Conservation (phyloP, 495 filamentous ascomycete genomes). For the Copromyces sp. region DNA sequence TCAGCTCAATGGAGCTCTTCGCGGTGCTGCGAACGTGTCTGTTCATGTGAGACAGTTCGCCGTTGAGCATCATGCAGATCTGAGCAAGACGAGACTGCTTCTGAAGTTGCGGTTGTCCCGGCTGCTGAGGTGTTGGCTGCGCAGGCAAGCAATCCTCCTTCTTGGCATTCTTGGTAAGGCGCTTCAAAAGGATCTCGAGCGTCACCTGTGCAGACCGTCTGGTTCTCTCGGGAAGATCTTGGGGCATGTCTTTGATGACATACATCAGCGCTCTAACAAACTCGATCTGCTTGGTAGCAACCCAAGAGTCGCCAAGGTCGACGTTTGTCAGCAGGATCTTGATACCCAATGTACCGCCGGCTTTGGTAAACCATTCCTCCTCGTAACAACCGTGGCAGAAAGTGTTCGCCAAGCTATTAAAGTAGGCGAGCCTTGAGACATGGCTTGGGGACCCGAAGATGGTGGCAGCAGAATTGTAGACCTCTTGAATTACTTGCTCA, state of each 20-base stretch:
- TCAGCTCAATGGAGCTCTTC: conserved; percentile 66
- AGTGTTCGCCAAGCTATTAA: conserved; percentile 62
- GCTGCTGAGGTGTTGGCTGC: conserved; percentile 19
- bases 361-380: conserved; percentile 96
- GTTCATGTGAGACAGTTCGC: conserved; percentile 88
- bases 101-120: conserved; percentile 24
- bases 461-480: conserved; percentile 64
- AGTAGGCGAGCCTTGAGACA: conserved; percentile 67
- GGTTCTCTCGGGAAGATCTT: conserved; percentile 81
- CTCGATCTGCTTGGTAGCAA: conserved; percentile 68
- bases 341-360: conserved; percentile 83
- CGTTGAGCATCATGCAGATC: conserved; percentile 72
- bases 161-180: conserved; percentile 61
- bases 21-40: conserved; percentile 81
- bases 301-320: conserved; percentile 74
- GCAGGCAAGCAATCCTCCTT: conserved; percentile 66
- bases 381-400: conserved; percentile 94
- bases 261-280: conserved; percentile 82
- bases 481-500: conserved; percentile 59
- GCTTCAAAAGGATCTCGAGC: conserved; percentile 61
- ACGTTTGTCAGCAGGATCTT: conserved; percentile 69
- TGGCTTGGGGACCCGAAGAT: conserved; percentile 70
- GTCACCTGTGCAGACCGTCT: conserved; percentile 71
- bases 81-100: conserved; percentile 49
- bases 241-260: conserved; percentile 94